Evolutionary conservation across 176 grass and related monocot species (phyloP).

Genomic region (Juncus effusus): DNA sequence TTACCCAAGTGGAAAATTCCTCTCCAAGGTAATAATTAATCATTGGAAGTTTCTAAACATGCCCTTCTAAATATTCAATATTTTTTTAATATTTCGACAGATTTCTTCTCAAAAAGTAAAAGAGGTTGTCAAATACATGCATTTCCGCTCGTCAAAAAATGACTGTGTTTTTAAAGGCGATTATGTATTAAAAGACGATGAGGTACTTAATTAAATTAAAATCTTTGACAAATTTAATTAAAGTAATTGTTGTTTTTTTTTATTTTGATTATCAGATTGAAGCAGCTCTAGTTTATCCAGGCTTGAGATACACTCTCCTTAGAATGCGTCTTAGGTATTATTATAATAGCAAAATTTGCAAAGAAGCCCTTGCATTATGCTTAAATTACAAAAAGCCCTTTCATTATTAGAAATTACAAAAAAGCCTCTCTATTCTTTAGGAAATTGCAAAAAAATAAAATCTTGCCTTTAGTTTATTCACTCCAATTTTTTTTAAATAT

Average conservation of each 20-base stretch:
- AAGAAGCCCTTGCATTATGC: too few relatives aligned
- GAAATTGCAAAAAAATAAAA: too few relatives aligned
- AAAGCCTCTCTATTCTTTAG: too few relatives aligned
- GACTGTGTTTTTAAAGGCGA: conserved; percentile 93
- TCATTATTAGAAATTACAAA: too few relatives aligned
- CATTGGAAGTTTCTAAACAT: neutral
- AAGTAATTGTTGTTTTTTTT: conserved; percentile 5
- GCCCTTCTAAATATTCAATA: neutral
- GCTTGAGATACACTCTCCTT: conserved; percentile 63
- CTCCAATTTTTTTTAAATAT: too few relatives aligned
- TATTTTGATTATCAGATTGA: conserved; percentile 50
- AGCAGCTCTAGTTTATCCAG: conserved; percentile 73
- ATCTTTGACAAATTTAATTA: conserved; percentile 1
- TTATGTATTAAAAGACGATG: conserved; percentile 59
- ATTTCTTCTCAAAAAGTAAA: conserved; percentile 83
- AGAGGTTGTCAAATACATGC: conserved; percentile 91
- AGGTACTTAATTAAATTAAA: conserved; percentile 36
- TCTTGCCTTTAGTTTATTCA: too few relatives aligned
- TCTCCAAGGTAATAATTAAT: conserved; percentile 67
- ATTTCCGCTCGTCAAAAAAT: conserved; percentile 72
- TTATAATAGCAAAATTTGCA: neutral
- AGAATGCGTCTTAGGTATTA: conserved; percentile 77
- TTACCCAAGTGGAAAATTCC: conserved; percentile 81
- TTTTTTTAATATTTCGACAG: conserved; percentile 32
- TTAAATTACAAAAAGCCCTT: too few relatives aligned